phyloP scores from a whole-genome alignment of 2,329 filamentous ascomycete species.

The Calonectria pseudoturangicola region DNA sequence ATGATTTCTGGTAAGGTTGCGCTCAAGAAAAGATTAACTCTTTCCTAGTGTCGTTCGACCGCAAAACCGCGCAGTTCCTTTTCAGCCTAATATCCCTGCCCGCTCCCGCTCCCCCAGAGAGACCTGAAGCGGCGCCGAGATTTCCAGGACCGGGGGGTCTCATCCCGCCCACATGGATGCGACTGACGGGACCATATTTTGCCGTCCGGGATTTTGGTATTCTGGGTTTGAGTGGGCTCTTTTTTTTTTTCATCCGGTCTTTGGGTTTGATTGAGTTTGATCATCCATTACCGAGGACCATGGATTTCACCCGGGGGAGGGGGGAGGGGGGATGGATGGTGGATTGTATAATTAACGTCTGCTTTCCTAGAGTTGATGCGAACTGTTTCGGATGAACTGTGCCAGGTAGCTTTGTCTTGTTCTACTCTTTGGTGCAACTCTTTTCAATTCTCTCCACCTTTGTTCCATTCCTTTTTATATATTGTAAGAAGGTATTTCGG shows the following conservation, averaged over 20 bases:
- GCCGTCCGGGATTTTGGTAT: slow-evolving; percentile 41
- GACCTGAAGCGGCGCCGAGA: slow-evolving; percentile 54
- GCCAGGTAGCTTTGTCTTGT: slow-evolving; percentile 22
- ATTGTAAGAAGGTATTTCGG: too few relatives aligned
- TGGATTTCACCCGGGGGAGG: slow-evolving; percentile 15
- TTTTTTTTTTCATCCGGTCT: slow-evolving; percentile 24
- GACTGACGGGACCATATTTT: slow-evolving; percentile 51
- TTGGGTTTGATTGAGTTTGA: background rate
- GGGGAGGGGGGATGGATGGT: background rate
- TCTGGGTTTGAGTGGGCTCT: background rate
- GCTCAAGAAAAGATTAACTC: background rate
- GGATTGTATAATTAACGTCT: slow-evolving; percentile 34
- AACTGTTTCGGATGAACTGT: slow-evolving; percentile 6
- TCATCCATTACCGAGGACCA: slow-evolving; percentile 28
- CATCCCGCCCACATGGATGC: slow-evolving; percentile 19
- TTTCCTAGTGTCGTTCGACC: too few relatives aligned
- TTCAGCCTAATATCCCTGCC: slow-evolving; percentile 41
- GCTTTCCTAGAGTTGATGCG: background rate
- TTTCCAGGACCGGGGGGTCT: slow-evolving; percentile 37
- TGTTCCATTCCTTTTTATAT: slow-evolving; percentile 24
- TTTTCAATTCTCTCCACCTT: slow-evolving; percentile 16
- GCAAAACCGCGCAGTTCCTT: background rate
- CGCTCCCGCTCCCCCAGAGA: slow-evolving; percentile 1
- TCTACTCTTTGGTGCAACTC: slow-evolving; percentile 35
- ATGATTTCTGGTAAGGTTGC: slow-evolving; percentile 29